Evolutionary conservation across 257 asterid genomes (phyloP).

Genomic region (Lycium ferocissimum): DNA sequence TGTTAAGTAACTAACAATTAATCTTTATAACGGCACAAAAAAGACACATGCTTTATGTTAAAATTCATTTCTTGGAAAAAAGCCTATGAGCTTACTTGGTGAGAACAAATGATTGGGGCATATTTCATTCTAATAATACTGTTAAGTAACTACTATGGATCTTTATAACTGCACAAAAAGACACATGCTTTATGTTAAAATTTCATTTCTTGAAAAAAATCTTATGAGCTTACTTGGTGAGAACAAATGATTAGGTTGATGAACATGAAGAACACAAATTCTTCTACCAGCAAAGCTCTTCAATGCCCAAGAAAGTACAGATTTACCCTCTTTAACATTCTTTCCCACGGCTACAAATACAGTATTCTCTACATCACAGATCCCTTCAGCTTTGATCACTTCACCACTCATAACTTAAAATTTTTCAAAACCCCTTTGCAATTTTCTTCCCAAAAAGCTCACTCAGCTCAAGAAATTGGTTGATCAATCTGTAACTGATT

Average conservation of each 20-base stretch:
- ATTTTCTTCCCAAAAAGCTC: neutral
- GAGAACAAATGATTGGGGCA: neutral
- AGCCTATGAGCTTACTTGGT: too few relatives aligned
- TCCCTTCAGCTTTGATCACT: conserved; percentile 42
- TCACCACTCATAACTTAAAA: conserved; percentile 56
- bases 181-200: neutral
- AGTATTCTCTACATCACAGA: conserved; percentile 46
- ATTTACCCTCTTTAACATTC: conserved; percentile 71
- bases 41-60: neutral
- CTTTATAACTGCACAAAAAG: neutral
- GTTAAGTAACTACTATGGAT: neutral
- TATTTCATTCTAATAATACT: neutral
- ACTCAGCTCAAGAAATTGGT: neutral
- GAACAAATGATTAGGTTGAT: conserved; percentile 59
- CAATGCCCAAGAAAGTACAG: conserved; percentile 65
- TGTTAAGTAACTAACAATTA: neutral
- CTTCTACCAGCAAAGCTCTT: conserved; percentile 55
- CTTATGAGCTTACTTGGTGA: conserved; percentile 53
- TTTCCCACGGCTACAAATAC: conserved; percentile 80
- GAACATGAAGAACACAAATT: conserved; percentile 78
- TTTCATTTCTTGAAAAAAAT: neutral
- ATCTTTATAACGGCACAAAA: neutral
- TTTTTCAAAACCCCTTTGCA: neutral
- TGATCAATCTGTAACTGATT: neutral
- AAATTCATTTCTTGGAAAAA: neutral